Evolutionary conservation across 176 grass and related monocot genomes (phyloP).

Genomic region (Raddia distichophylla): DNA sequence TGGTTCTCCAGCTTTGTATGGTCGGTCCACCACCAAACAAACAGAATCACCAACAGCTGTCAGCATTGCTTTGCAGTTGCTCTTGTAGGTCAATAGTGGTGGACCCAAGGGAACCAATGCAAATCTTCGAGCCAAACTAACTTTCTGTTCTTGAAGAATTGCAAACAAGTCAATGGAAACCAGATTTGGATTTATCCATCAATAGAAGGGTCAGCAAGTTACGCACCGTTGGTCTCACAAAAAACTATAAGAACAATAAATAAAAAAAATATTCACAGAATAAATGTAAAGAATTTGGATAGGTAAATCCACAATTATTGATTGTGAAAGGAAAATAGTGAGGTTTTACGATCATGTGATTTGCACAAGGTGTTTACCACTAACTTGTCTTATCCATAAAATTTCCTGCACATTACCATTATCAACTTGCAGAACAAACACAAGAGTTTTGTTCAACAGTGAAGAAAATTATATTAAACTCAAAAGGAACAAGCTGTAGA

Average conservation of each 20-base stretch:
- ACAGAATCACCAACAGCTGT: constrained; percentile 79
- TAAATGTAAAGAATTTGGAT: constrained; percentile 7
- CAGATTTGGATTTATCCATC: constrained; percentile 6
- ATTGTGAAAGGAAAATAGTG: background rate
- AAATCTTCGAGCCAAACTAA: constrained; percentile 97
- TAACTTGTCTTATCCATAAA: constrained; percentile 19
- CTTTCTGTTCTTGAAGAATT: constrained; percentile 67
- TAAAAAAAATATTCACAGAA: constrained; percentile 23
- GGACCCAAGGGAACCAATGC: constrained; percentile 91
- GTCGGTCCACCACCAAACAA: constrained; percentile 80
- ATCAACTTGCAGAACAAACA: constrained; percentile 20
- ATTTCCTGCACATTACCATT: background rate
- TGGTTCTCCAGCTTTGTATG: constrained; percentile 86
- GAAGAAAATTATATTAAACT: background rate
- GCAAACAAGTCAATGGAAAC: constrained; percentile 31
- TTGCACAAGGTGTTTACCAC: background rate
- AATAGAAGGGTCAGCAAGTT: constrained; percentile 13
- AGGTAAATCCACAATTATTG: background rate
- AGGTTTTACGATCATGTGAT: constrained; percentile 15
- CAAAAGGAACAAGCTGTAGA: background rate
- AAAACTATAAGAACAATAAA: constrained; percentile 17
- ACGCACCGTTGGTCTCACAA: constrained; percentile 2
- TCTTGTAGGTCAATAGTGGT: constrained; percentile 97
- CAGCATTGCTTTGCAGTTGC: constrained; percentile 97
- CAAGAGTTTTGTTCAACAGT: constrained; percentile 14